phyloP scores from a whole-genome alignment of 495 filamentous ascomycete genomes.

The Tuber melanosporum region DNA sequence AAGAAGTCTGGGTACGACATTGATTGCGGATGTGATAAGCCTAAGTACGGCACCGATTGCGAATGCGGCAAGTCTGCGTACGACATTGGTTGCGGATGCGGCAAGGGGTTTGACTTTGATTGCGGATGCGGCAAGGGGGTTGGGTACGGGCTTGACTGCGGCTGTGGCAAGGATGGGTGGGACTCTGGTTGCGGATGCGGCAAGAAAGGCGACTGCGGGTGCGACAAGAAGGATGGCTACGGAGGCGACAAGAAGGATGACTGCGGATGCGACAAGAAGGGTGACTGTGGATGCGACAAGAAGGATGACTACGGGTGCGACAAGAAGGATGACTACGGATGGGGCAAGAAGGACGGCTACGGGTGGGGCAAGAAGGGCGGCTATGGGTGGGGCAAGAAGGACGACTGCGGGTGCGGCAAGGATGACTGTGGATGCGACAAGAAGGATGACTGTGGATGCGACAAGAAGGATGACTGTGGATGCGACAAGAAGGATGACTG shows the following conservation, averaged over 20 bases:
- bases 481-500: no score
- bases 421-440: no score
- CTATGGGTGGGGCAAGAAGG: no score
- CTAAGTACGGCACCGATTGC: not conserved
- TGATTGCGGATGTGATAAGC: not conserved
- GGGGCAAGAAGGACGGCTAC: no score
- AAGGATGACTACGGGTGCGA: no score
- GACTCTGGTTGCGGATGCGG: not conserved
- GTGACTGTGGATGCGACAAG: no score
- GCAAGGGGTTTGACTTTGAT: not conserved
- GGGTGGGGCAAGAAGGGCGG: no score
- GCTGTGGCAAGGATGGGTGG: not conserved
- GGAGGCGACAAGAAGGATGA: not conserved
- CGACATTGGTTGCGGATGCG: not conserved
- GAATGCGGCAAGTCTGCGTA: not conserved
- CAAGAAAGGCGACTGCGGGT: not conserved
- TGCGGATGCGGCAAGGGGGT: conserved; percentile 7
- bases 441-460: no score
- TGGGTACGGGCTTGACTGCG: not conserved
- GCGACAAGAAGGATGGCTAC: not conserved
- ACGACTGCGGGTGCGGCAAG: no score
- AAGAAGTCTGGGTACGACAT: not conserved
- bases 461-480: no score
- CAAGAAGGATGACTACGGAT: no score
- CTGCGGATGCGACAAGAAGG: no score